Base-by-base conservation (phyloP, 2,329 filamentous ascomycete genomes). In the Fusarium sarcochroum region DNA sequence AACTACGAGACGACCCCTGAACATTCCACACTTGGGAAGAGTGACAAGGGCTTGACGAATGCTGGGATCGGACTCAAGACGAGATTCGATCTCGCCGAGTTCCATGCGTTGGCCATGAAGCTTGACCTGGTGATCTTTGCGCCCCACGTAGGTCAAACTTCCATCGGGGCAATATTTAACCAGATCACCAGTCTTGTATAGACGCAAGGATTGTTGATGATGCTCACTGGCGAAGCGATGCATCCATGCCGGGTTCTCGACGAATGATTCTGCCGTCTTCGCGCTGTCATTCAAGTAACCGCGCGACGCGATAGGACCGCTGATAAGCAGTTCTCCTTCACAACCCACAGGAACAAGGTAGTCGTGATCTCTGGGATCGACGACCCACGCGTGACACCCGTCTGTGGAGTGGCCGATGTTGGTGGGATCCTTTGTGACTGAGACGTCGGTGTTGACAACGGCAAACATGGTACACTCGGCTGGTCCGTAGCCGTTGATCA, bases 91-190 rank as follows among this genome's bases (percentile, higher is more conserved):
- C 53, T 77, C 76, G 5, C 71, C 74, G 2, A 86, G 78, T 74
- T 85, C 89, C 55, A 87, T 79, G 44, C 86, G 76, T 59, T 83
- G 87, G 14, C 89, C 89, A 20, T 69, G 58, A 3, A 71, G 54
- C 14, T 72, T 73, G 47, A 72, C 68, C 9, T 73, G 70, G 1
- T 58, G 42, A 14, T 72, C 87, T 66, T 86, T 87, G 8, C 87
- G 80, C n/a, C 86, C 86, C 37, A 86, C 66, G 42, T 81, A 85
- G 0, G 76, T 59, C 10, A 86, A 70, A 6, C 67, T 69, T 1
- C 82, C 81, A 55, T 84, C 78, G 0, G 74, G 71, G 21, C 78
- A 68, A 30, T 83, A 83, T 35, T 70, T 76, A 1, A 77, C 84
- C 21, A 86, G 73, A 61, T 86, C 84, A 8, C 84, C 84, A 1